Evolutionary conservation across 2,329 filamentous ascomycete genomes (phyloP).

Genomic region (Aspergillus ustus): DNA sequence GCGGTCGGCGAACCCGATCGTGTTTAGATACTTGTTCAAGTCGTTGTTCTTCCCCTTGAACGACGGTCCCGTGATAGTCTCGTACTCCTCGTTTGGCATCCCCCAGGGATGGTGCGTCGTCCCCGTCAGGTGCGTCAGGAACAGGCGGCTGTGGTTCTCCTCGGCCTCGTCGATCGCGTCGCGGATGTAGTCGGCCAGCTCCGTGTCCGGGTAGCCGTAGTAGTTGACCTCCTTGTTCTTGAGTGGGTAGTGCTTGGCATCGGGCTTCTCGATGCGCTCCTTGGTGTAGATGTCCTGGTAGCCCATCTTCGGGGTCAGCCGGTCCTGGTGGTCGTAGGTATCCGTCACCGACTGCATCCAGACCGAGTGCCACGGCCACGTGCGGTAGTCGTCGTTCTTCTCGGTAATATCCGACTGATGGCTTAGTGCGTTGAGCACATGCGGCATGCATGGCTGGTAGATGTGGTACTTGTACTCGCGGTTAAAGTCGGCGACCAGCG

Average conservation of each 20-base stretch:
- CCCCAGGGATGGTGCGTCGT: constrained; percentile 42
- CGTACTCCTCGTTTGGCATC: constrained; percentile 31
- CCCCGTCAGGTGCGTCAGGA: constrained; percentile 40
- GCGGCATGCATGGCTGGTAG: constrained; percentile 53
- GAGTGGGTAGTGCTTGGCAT: constrained; percentile 34
- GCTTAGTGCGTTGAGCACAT: constrained; percentile 34
- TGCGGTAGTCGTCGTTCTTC: constrained; percentile 30
- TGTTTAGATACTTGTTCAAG: constrained; percentile 20
- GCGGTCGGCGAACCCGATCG: constrained; percentile 36
- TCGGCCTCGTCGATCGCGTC: constrained; percentile 40
- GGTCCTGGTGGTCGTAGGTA: constrained; percentile 35
- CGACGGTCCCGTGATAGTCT: constrained; percentile 28
- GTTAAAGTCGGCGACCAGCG: constrained; percentile 50
- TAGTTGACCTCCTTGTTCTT: constrained; percentile 36
- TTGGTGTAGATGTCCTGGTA: constrained; percentile 34
- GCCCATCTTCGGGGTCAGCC: constrained; percentile 34
- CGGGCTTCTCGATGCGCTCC: constrained; percentile 29
- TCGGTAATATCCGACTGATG: constrained; percentile 29
- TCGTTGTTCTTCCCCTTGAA: constrained; percentile 20
- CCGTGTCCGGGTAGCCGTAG: constrained; percentile 39
- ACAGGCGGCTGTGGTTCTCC: constrained; percentile 35
- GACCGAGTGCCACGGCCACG: constrained; percentile 39
- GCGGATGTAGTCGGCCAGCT: constrained; percentile 37
- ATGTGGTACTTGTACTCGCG: constrained; percentile 48
- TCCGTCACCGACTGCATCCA: constrained; percentile 42